Conservation (phyloP, 2,329 filamentous ascomycete genomes). For the Colletotrichum sp. region DNA sequence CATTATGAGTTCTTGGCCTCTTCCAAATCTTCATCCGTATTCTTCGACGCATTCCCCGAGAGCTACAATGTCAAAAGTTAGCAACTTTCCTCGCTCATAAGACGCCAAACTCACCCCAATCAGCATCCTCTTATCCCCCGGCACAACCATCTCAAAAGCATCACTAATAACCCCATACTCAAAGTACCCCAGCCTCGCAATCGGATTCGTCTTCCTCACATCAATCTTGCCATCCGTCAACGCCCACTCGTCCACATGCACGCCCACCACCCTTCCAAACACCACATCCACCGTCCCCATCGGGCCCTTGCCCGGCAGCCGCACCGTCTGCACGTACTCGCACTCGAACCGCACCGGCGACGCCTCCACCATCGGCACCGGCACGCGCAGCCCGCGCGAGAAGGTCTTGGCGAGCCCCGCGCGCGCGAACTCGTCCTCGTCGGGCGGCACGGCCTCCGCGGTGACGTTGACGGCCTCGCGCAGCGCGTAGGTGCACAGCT, state of each 20-base stretch:
- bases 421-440: background rate
- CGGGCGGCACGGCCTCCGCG: background rate
- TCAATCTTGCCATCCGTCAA: background rate
- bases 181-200: background rate
- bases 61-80: background rate
- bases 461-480: background rate
- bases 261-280: background rate
- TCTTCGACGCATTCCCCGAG: background rate
- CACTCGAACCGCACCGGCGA: constrained; percentile 6
- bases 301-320: background rate
- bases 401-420: background rate
- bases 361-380: background rate
- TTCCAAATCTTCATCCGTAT: background rate
- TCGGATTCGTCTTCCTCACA: background rate
- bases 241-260: background rate
- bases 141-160: background rate
- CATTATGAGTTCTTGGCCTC: background rate
- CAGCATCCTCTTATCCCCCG: constrained; percentile 1
- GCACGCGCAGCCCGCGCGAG: background rate
- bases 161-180: background rate
- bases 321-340: constrained; percentile 6
- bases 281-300: background rate
- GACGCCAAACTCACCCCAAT: background rate
- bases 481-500: background rate
- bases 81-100: background rate